Base-by-base conservation (phyloP, 2,329 filamentous ascomycete species). In the Penicillium sp. region DNA sequence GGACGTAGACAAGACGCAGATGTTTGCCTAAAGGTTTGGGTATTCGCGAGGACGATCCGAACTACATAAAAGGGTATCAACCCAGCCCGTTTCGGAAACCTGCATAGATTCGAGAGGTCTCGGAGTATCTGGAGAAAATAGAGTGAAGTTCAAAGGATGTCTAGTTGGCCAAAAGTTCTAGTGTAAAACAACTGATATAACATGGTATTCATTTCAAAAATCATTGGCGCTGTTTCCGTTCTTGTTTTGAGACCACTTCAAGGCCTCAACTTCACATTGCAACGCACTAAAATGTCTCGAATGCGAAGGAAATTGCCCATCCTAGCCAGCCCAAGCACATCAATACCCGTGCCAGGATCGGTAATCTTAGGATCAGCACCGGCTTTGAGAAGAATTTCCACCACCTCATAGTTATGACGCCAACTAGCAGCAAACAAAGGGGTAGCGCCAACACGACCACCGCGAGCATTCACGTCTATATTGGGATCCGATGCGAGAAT, bases 301-400 rank as follows among this genome's bases (percentile, higher is more conserved):
- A 66, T 40, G n/a, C 41, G 54, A 19, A 35, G 31, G 53, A 53
- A 54, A 40, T 56, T 37, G 10, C 50, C 9, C 54, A 55, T 57
- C 6, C 39, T 51, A 14, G 55, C 44, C 18, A 66, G 27, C 36
- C 54, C 14, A 33, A 65, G 44, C 2, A 64, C 55, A 61, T 22
- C 54, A 4, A 52, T 36, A 9, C 49, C 50, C 27, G 56, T 61
- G 2, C 50, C 58, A 11, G 63, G 63, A 52, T 67, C 65, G 2
- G n/a, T 4, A 14, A 65, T 63, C 1, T 50, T 60, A 2, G 65
- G 65, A 55, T 67, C 54, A 33, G 63, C 65, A n/a, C 65, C 65
- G 19, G 63, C 63, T n/a, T n/a, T 16, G 31, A 67, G 37, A 24
- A 67, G 61, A 4, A 65, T 33, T 2, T 63, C 55, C 6, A 56